phyloP scores from a whole-genome alignment of 306 rosid genomes.

The Sicyos edulis region DNA sequence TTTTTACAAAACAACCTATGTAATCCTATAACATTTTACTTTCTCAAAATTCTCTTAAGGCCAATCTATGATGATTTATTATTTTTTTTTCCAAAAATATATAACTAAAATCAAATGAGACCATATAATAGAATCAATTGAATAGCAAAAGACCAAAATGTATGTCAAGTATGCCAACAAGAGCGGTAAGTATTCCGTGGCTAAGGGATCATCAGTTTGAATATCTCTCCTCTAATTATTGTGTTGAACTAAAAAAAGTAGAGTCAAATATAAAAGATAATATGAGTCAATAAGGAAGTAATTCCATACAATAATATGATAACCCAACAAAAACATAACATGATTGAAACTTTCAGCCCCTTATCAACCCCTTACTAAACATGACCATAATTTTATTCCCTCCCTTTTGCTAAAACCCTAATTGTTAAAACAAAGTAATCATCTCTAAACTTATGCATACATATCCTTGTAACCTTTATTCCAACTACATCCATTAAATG shows the following conservation, averaged over 20 bases:
- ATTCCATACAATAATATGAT: background rate
- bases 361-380: slow-evolving; percentile 6
- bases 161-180: too few species aligned
- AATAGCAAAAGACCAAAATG: background rate
- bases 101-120: too few species aligned
- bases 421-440: background rate
- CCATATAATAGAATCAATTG: background rate
- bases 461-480: background rate
- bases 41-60: too few species aligned
- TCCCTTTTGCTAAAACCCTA: background rate
- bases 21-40: too few species aligned
- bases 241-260: too few species aligned
- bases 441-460: background rate
- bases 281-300: background rate
- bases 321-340: background rate
- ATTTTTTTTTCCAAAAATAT: too few species aligned
- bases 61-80: too few species aligned
- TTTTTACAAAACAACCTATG: too few species aligned
- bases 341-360: background rate
- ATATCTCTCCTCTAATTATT: too few species aligned
- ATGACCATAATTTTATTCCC: background rate
- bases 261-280: background rate
- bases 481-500: background rate
- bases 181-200: too few species aligned
- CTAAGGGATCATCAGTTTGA: too few species aligned